Evolutionary conservation across 345 rosid genomes (phyloP).

Genomic region (Salix dunnii): DNA sequence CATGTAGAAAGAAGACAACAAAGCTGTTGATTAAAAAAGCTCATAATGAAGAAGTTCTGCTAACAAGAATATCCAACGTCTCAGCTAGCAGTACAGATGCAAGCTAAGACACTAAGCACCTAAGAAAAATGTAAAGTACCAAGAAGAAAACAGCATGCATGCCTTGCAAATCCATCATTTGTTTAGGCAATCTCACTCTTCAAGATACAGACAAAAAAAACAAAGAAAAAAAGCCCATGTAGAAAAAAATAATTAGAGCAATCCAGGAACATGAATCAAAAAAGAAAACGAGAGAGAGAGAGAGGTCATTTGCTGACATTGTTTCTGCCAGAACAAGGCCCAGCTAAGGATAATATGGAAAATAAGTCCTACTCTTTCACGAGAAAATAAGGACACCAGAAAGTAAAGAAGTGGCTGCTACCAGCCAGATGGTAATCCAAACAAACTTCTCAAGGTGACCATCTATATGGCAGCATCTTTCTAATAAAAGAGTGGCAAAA

Average conservation of each 20-base stretch:
- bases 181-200: background rate
- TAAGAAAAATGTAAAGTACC: background rate
- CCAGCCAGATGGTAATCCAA: background rate
- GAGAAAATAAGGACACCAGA: no score
- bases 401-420: background rate
- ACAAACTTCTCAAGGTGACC: background rate
- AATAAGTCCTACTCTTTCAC: no score
- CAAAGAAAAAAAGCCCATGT: background rate
- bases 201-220: background rate
- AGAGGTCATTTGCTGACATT: background rate
- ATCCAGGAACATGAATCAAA: background rate
- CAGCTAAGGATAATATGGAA: background rate
- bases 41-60: background rate
- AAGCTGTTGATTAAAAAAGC: background rate
- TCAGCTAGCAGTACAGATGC: background rate
- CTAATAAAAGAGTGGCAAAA: background rate
- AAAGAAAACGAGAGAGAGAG: no score
- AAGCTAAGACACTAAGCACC: background rate
- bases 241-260: background rate
- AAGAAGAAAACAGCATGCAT: background rate
- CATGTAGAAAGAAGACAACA: background rate
- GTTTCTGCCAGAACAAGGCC: background rate
- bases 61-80: background rate
- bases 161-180: background rate
- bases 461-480: background rate